A percentile compares a stretch with the other conserved stretches of the same genome.
phyloP scores from a whole-genome alignment of 257 asterid species.

The Fraxinus excelsior region DNA sequence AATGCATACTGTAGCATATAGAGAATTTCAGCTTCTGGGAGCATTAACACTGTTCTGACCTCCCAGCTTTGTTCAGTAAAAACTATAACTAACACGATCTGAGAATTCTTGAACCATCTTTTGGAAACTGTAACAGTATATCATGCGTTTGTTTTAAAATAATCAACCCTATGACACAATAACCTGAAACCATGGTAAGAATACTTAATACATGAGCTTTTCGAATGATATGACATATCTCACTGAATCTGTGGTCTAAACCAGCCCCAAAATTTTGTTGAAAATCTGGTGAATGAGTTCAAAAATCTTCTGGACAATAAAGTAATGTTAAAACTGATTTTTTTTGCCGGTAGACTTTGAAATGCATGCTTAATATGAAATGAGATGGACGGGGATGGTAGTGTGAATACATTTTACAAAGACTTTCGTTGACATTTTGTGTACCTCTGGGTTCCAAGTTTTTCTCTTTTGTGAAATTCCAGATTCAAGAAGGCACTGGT shows the following conservation, averaged over 20 bases:
- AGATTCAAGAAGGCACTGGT: conserved; percentile 90
- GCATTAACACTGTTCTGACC: background rate
- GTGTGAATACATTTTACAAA: background rate
- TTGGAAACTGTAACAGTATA: background rate
- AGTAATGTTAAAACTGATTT: background rate
- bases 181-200: background rate
- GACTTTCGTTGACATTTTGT: conserved; percentile 2
- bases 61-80: background rate
- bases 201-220: background rate
- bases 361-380: background rate
- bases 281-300: background rate
- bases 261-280: background rate
- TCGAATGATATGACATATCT: background rate
- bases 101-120: background rate
- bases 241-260: background rate
- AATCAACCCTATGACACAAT: background rate
- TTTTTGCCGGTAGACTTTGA: background rate
- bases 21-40: background rate
- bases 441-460: background rate
- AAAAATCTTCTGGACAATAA: background rate
- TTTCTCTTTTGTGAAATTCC: conserved; percentile 23
- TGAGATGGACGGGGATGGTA: background rate
- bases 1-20: background rate
- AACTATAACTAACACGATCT: background rate
- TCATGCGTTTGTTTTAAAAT: background rate